Evolutionary conservation across 345 rosid species (phyloP).

Genomic region (Raphanus raphanistrum): DNA sequence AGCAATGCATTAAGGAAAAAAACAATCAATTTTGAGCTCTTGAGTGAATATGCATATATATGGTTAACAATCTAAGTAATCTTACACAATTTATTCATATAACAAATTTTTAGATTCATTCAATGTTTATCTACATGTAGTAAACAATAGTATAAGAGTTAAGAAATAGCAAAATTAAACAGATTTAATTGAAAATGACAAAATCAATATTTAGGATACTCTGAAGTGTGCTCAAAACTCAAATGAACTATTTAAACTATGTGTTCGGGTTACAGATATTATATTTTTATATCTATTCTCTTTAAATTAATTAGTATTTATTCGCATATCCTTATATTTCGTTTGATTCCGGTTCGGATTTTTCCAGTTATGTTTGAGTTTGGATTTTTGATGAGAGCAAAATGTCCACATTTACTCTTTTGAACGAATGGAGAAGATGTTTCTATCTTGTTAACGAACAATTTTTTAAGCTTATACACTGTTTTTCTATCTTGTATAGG

Average conservation of each 20-base stretch:
- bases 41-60: constrained; percentile 3
- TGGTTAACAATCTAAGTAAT: constrained; percentile 5
- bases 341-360: no score
- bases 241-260: constrained; percentile 1
- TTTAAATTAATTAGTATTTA: no score
- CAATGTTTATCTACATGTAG: background rate
- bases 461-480: no score
- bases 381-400: no score
- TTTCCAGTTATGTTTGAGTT: no score
- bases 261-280: no score
- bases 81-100: constrained; percentile 25
- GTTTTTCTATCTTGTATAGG: no score
- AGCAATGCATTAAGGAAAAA: constrained; percentile 3
- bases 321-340: no score
- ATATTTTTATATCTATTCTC: no score
- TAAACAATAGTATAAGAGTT: background rate
- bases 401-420: no score
- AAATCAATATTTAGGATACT: constrained; percentile 32
- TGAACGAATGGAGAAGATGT: no score
- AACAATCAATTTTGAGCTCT: constrained; percentile 19
- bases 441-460: no score
- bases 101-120: constrained; percentile 4
- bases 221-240: constrained; percentile 34
- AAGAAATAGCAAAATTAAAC: background rate
- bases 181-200: constrained; percentile 8